Conservation (phyloP, 129 eudicot genomes). For the Cynara cardunculus region DNA sequence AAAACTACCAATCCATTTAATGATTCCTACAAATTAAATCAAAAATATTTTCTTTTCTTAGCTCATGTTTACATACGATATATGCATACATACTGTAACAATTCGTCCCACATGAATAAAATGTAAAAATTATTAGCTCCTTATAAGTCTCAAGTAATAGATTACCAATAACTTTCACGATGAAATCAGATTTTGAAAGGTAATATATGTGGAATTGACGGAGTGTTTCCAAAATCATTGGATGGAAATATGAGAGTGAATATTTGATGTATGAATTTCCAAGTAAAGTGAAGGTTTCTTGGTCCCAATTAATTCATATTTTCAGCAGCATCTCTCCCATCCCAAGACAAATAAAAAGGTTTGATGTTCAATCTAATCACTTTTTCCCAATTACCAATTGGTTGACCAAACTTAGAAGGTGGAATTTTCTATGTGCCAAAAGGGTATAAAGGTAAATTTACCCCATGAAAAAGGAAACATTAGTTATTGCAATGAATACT, state of each 20-base stretch:
- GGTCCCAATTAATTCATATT: neutral
- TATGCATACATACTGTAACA: too few species aligned
- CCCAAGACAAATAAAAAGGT: neutral
- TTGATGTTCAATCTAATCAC: conserved; percentile 9
- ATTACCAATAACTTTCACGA: too few species aligned
- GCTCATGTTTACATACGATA: neutral
- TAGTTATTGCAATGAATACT: conserved; percentile 16
- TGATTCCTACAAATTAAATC: neutral
- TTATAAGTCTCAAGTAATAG: too few species aligned
- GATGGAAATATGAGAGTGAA: neutral
- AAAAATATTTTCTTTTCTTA: neutral
- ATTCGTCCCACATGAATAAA: too few species aligned
- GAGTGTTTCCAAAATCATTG: neutral
- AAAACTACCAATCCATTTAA: neutral
- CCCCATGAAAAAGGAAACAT: neutral
- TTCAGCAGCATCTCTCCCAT: neutral
- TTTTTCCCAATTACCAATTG: conserved; percentile 17
- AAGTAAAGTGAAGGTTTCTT: neutral
- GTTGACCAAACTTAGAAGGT: conserved; percentile 16
- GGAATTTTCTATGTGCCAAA: conserved; percentile 8
- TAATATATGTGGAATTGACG: too few species aligned
- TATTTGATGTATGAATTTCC: neutral
- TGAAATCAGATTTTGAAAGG: too few species aligned
- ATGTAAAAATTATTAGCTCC: too few species aligned
- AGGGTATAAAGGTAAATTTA: conserved; percentile 17